Base-by-base conservation (phyloP, 106 monocot species). In the Apostasia ramifera region DNA sequence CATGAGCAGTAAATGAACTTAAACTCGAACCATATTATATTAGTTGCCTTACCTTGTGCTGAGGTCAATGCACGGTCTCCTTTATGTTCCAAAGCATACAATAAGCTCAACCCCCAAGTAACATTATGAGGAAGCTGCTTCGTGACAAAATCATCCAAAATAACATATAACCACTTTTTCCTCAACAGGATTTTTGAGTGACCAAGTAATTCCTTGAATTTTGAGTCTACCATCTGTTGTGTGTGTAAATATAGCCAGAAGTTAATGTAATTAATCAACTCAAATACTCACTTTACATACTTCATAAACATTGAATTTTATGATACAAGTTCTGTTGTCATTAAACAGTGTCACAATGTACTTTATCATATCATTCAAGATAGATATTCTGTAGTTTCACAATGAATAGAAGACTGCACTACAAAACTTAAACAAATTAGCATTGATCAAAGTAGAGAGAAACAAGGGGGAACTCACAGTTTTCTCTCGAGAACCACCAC, bases 61-160 rank as follows among this genome's bases (percentile, higher is more conserved):
- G 98, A 87, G 69, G 73, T 80, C 70, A 84, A 73, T 61, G 93
- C 87, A 55, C 93, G 90, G 74, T 98, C 93, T 52, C 98, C 98
- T 70, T 87, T 78, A 73, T 90, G 93, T 74, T 99, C 98, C 74
- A 88, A 68, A 74, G 98, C 93, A 88, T 99, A 99, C 14, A 99
- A 66, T 55, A 93, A 85, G 78, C 98, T 99, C 45, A 99, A 71
- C n/a, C 87, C 90, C 98, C 98, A 99, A 42, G 98, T 99, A 38
- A 99, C 98, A 80, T 99, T 99, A 65, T 99, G 76, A 44, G 98
- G 98, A 11, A 99, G 87, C 56, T 99, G 98, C 71, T 93, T 98
- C 48, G 98, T 98, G 38, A 93, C 76, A 42, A 98, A 98, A 45
- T 98, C 98, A 83, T 98, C 85, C 43, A 98, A 53, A 58, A 93